Percentiles rank a stretch among this genome's conserved stretches.
phyloP scores from a whole-genome alignment of 78 protist species.

The Ministeria vibrans region DNA sequence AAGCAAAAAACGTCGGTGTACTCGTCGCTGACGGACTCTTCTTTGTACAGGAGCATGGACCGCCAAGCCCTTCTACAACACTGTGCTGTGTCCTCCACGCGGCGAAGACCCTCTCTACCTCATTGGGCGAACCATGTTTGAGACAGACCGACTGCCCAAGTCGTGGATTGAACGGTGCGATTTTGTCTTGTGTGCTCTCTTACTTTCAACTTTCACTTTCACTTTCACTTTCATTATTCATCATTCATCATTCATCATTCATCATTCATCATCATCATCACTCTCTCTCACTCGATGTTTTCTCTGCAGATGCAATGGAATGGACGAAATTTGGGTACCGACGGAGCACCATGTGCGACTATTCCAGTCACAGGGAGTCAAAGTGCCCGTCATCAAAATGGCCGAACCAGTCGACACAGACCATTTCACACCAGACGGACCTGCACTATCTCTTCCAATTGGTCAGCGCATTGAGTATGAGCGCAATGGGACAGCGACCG shows the following conservation, averaged over 20 bases:
- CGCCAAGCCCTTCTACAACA: neutral
- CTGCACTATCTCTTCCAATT: neutral
- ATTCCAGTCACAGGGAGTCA: neutral
- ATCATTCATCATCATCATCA: too few species aligned
- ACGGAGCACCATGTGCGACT: neutral
- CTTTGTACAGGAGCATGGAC: too few species aligned
- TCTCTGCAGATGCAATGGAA: neutral
- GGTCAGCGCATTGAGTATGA: too few species aligned
- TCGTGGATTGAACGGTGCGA: slow-evolving; percentile 1
- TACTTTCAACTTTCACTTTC: neutral
- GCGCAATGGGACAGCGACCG: neutral
- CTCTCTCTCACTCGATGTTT: neutral
- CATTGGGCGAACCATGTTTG: slow-evolving; percentile 35
- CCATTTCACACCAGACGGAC: neutral
- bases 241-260: too few species aligned
- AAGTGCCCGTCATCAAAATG: neutral
- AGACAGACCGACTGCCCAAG: slow-evolving; percentile 9
- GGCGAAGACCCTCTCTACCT: slow-evolving; percentile 4
- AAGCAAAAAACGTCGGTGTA: neutral
- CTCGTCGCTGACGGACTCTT: too few species aligned
- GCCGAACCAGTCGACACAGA: neutral
- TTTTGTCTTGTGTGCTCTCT: neutral
- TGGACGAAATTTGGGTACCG: slow-evolving; percentile 16
- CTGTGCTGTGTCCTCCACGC: neutral
- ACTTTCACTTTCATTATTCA: neutral